Percentiles rank a stretch among this genome's conserved stretches.
phyloP scores from a whole-genome alignment of 2,329 filamentous ascomycete genomes.

The Calonectria multiphialidica region DNA sequence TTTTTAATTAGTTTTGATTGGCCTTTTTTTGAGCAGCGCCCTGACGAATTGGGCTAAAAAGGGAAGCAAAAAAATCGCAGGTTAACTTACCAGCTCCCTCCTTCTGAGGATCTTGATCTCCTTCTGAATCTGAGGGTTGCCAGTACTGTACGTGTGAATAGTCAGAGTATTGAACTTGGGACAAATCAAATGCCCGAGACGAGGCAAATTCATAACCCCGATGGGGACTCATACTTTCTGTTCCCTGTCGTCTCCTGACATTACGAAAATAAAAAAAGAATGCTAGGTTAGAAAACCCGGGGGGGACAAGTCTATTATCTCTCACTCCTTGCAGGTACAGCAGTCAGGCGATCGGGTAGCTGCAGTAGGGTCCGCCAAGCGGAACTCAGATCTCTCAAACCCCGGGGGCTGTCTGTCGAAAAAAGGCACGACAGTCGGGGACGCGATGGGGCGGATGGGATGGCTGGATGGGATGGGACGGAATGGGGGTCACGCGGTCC shows the following conservation, averaged over 20 bases:
- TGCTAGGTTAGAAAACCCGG: conserved; percentile 38
- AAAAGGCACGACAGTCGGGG: conserved; percentile 27
- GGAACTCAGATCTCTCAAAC: conserved; percentile 39
- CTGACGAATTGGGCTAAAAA: neutral
- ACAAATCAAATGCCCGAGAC: conserved; percentile 53
- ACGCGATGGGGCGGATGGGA: conserved; percentile 30
- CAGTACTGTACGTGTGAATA: conserved; percentile 58
- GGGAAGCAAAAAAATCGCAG: neutral
- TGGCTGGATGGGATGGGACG: conserved; percentile 16
- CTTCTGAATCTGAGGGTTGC: conserved; percentile 54
- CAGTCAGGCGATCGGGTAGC: conserved; percentile 50
- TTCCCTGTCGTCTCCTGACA: conserved; percentile 45
- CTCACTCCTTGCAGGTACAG: conserved; percentile 47
- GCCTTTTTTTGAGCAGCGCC: neutral
- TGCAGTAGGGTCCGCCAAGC: conserved; percentile 46
- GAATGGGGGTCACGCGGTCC: conserved; percentile 41
- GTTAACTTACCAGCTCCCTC: conserved; percentile 36
- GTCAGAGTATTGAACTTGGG: conserved; percentile 55
- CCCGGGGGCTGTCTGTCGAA: conserved; percentile 31
- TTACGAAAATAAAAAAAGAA: conserved; percentile 35
- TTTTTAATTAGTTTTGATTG: neutral
- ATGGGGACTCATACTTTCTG: conserved; percentile 57
- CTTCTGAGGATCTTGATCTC: conserved; percentile 45
- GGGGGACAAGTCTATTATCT: conserved; percentile 48
- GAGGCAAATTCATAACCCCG: conserved; percentile 54